Conservation (phyloP, 192 early-diverging fungal genomes). For the Geranomyces variabilis region DNA sequence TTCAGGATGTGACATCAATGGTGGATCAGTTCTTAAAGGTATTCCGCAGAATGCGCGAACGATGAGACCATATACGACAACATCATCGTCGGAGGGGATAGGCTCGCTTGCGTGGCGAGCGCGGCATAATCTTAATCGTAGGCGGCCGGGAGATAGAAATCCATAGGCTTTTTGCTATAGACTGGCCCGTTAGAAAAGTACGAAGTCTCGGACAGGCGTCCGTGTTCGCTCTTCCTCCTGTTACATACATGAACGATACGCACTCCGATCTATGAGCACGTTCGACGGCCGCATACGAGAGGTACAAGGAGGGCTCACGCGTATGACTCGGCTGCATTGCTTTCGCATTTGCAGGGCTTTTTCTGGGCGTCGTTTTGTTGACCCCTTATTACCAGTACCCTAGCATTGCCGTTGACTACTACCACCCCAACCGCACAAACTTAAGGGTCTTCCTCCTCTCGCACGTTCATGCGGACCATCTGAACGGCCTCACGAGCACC, state of each 20-base stretch:
- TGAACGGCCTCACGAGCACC: conserved; percentile 39
- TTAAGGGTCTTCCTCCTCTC: conserved; percentile 45
- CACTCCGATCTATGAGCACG: too few relatives aligned
- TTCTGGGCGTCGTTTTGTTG: neutral
- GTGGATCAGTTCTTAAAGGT: conserved; percentile 13
- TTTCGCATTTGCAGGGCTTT: neutral
- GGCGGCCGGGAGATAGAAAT: neutral
- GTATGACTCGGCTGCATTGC: neutral
- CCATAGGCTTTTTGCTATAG: too few relatives aligned
- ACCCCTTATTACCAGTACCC: conserved; percentile 44
- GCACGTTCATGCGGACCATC: conserved; percentile 54
- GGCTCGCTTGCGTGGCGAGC: conserved; percentile 40
- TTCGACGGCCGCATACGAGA: conserved; percentile 57
- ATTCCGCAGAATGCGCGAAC: conserved; percentile 30
- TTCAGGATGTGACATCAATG: neutral
- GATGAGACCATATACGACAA: conserved; percentile 41
- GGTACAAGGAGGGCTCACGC: neutral
- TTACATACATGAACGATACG: too few relatives aligned
- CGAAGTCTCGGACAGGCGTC: too few relatives aligned
- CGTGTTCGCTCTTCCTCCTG: too few relatives aligned
- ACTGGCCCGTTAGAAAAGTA: too few relatives aligned
- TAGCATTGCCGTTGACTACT: conserved; percentile 48
- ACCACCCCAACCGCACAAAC: conserved; percentile 20
- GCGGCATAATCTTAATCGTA: conserved; percentile 33
- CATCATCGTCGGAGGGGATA: conserved; percentile 36